Conservation (phyloP, 116 monocot species). For the Phalaenopsis hybrid region DNA sequence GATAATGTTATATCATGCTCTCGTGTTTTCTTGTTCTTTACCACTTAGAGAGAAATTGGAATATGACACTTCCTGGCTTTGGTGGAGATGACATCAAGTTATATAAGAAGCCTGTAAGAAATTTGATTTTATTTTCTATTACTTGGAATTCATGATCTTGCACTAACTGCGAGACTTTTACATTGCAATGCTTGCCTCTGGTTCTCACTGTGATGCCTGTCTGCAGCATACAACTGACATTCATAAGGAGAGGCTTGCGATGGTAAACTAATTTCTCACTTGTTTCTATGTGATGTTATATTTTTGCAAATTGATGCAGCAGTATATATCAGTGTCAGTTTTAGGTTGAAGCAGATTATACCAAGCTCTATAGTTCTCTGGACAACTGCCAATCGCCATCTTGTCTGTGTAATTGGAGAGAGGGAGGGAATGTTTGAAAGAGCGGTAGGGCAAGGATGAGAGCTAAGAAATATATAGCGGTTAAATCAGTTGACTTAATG, state of each 20-base stretch:
- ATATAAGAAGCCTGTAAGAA: constrained; percentile 76
- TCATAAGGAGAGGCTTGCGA: constrained; percentile 82
- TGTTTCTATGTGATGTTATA: neutral
- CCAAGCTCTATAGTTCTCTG: neutral
- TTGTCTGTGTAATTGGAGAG: neutral
- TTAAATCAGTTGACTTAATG: too few relatives aligned
- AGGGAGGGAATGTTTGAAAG: too few relatives aligned
- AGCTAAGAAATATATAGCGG: too few relatives aligned
- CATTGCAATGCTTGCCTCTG: neutral
- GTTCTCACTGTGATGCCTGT: constrained; percentile 11
- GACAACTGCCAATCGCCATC: neutral
- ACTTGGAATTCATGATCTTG: neutral
- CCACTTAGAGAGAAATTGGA: constrained; percentile 84
- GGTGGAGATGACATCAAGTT: constrained; percentile 91
- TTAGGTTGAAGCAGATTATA: neutral
- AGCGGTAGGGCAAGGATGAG: too few relatives aligned
- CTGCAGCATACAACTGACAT: constrained; percentile 71
- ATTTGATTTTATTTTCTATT: constrained; percentile 6
- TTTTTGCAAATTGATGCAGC: constrained; percentile 2
- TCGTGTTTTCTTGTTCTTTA: constrained; percentile 5
- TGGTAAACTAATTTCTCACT: constrained; percentile 44
- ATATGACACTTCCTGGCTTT: constrained; percentile 80
- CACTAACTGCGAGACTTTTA: neutral
- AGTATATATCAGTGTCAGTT: neutral
- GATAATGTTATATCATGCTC: neutral